These are phyloP conservation scores for Colletotrichum abscissum DNA, from an alignment of 2,329 filamentous ascomycete genomes.

Conservation along the genomic window DNA sequence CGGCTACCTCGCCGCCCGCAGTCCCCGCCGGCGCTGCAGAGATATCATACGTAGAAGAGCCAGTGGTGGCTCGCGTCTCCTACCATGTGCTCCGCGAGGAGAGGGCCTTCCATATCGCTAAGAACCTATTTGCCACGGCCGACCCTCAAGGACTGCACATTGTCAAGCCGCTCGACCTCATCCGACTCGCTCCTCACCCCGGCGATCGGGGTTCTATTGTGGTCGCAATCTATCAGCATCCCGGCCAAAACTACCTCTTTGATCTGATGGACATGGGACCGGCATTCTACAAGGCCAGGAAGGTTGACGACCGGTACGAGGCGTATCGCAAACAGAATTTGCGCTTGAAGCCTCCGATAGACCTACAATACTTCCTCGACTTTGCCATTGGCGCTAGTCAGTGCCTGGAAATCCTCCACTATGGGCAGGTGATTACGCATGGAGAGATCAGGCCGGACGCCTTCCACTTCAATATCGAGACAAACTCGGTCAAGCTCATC, in stretches of 20 bases:
- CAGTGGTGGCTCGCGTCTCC: slow-evolving; percentile 85
- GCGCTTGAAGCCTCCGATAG: slow-evolving; percentile 69
- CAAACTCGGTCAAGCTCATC: slow-evolving; percentile 79
- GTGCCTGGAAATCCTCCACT: slow-evolving; percentile 90
- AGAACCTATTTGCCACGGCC: slow-evolving; percentile 75
- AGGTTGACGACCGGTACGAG: slow-evolving; percentile 62
- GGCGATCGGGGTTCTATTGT: slow-evolving; percentile 78
- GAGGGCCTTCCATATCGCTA: slow-evolving; percentile 86
- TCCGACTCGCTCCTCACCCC: slow-evolving; percentile 75
- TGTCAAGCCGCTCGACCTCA: slow-evolving; percentile 81
- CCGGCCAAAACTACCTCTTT: slow-evolving; percentile 78
- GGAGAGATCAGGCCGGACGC: slow-evolving; percentile 92
- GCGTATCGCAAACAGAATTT: slow-evolving; percentile 57
- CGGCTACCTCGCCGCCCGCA: slow-evolving; percentile 48
- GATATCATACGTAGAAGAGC: slow-evolving; percentile 68
- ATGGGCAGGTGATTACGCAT: slow-evolving; percentile 86
- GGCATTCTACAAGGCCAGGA: slow-evolving; percentile 71
- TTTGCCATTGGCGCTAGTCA: slow-evolving; percentile 91
- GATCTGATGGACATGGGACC: slow-evolving; percentile 83
- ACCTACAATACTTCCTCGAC: slow-evolving; percentile 82
- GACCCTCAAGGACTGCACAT: slow-evolving; percentile 83
- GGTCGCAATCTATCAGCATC: slow-evolving; percentile 84
- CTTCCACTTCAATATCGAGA: slow-evolving; percentile 84
- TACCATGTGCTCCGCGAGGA: slow-evolving; percentile 86
- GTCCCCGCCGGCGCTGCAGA: slow-evolving; percentile 53